Evolutionary conservation across 208 protist species (phyloP), one percentile per base, ranked within the genome.

Genomic region (Leishmania martiniquensis): DNA sequence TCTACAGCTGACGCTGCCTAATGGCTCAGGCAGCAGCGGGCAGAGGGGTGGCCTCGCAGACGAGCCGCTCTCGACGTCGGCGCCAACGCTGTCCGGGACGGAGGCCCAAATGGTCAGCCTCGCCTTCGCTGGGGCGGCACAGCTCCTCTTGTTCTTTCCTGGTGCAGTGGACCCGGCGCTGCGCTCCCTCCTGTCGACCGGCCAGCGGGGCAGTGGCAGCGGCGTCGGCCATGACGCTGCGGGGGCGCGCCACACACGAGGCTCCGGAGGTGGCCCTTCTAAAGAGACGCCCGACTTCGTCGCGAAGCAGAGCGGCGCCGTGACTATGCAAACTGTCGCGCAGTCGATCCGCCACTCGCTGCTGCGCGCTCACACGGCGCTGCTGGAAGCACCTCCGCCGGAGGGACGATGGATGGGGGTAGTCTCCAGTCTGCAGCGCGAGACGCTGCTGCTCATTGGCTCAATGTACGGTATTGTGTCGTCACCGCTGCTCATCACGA

Each of bases 111-210:
- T 88, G 55, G 83, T 80, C 4, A 89, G 84, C 70, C 67, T 94
- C 10, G 80, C 82, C 29, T 96, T 90, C 76, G 75, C 86, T 6
- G 87, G 86, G 1, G 89, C 89, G 37, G 90, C 90, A 1, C 78
- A 95, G 80, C 82, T 96, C 32, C 84, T 96, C 32, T 77, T 95
- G 15, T 86, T 90, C 60, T 89, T 85, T 55, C 92, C 92, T 45
- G 88, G 87, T 1, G 85, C 86, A 0, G 89, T 96, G 7, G 85
- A 85, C 47, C 78, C 85, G 4, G 85, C 88, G 34, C 73, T 96
- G 49, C 90, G 92, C 9, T 87, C 90, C 3, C 55, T 88, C 68
- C 81, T 82, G 37, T 68, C 75, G 37, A 79, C 55, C 2, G 72
- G 76, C 0, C 59, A 70, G 17, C 39, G 54, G 15, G 15, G 54